A percentile compares a stretch with the other conserved stretches of the same genome.
Conservation (phyloP, 805 yeast species). For the Peterozyma toletana region DNA sequence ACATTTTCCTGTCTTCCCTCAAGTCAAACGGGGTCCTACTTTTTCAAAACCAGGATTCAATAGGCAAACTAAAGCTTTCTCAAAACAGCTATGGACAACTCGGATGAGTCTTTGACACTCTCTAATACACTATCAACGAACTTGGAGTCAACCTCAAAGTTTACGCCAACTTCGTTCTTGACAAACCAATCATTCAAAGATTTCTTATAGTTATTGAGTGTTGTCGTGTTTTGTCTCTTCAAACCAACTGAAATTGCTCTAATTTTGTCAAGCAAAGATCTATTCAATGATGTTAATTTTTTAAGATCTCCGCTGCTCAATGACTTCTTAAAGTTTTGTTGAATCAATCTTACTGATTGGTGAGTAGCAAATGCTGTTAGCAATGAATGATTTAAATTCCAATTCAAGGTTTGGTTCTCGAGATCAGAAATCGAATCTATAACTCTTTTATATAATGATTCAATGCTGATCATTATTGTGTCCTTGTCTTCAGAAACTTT, state of each 20-base stretch:
- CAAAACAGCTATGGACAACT: not conserved
- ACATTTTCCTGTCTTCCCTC: too few relatives aligned
- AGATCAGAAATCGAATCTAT: not conserved
- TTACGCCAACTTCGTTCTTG: slow-evolving; percentile 11
- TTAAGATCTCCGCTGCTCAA: not conserved
- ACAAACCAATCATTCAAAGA: slow-evolving; percentile 13
- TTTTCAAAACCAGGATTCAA: too few relatives aligned
- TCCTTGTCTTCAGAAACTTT: not conserved
- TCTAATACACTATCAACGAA: slow-evolving; percentile 9
- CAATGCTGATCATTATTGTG: too few relatives aligned
- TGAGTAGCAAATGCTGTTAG: slow-evolving; percentile 15
- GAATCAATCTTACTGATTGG: slow-evolving; percentile 12
- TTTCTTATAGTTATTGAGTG: slow-evolving; percentile 7
- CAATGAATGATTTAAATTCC: slow-evolving; percentile 11
- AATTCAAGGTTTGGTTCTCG: too few relatives aligned
- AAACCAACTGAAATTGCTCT: slow-evolving; percentile 12
- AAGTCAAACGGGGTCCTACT: too few relatives aligned
- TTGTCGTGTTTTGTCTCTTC: slow-evolving; percentile 8
- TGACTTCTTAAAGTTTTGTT: not conserved
- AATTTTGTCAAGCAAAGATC: slow-evolving; percentile 6
- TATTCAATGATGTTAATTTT: not conserved
- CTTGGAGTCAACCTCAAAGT: slow-evolving; percentile 12
- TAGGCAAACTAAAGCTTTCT: not conserved
- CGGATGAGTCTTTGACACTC: slow-evolving; percentile 8
- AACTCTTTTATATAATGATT: too few relatives aligned